phyloP scores from a whole-genome alignment of 2,329 filamentous ascomycete species.

The Fusarium clavum region DNA sequence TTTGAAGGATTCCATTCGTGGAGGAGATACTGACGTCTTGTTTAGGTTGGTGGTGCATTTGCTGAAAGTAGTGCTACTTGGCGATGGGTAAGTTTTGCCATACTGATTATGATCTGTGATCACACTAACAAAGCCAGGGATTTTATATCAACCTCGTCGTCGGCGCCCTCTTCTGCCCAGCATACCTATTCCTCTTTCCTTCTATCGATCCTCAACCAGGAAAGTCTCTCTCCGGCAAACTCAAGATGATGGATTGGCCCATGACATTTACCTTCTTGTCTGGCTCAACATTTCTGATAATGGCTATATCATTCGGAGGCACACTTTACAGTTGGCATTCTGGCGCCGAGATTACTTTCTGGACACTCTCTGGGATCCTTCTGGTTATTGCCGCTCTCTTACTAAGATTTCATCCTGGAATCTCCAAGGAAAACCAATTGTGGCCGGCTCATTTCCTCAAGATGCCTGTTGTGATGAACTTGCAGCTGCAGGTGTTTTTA shows the following conservation, averaged over 20 bases:
- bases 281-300: conserved; percentile 1
- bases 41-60: conserved; percentile 57
- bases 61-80: conserved; percentile 54
- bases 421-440: background rate
- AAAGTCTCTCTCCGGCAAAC: background rate
- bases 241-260: background rate
- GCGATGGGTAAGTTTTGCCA: conserved; percentile 48
- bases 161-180: background rate
- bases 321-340: background rate
- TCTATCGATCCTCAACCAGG: background rate
- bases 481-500: conserved; percentile 1
- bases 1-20: no score
- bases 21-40: background rate
- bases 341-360: background rate
- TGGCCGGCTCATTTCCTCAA: background rate
- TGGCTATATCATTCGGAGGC: background rate
- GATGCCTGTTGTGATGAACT: background rate
- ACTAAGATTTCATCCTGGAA: background rate
- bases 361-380: background rate
- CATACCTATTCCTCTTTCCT: background rate
- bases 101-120: accelerated
- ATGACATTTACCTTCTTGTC: background rate
- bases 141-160: conserved; percentile 1
- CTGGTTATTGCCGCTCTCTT: background rate
- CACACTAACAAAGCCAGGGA: background rate